phyloP scores from a whole-genome alignment of 306 rosid genomes.

The Inga laurina region DNA sequence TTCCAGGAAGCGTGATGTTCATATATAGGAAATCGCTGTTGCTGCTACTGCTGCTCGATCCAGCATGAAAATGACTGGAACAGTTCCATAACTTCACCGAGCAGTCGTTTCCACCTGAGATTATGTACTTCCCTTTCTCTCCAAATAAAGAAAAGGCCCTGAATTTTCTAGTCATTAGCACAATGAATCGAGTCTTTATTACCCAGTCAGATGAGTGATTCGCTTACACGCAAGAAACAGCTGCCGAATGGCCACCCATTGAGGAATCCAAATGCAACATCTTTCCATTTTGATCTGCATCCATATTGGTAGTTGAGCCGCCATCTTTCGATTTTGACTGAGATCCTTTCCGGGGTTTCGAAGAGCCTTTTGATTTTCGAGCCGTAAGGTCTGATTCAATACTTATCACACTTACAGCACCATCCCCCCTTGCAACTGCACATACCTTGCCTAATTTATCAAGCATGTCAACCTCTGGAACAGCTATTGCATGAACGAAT shows the following conservation, averaged over 20 bases:
- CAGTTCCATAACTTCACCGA: conserved; percentile 88
- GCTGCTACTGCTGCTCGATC: conserved; percentile 27
- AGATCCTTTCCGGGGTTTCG: conserved; percentile 54
- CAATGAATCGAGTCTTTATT: conserved; percentile 10
- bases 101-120: conserved; percentile 90
- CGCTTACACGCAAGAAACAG: conserved; percentile 82
- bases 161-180: conserved; percentile 42
- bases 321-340: conserved; percentile 56
- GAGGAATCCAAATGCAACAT: conserved; percentile 74
- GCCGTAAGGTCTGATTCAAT: conserved; percentile 64
- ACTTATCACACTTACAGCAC: conserved; percentile 64
- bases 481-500: conserved; percentile 77
- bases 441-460: conserved; percentile 70
- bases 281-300: conserved; percentile 47
- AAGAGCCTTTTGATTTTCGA: conserved; percentile 53
- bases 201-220: conserved; percentile 29
- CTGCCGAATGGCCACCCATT: conserved; percentile 81
- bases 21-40: conserved; percentile 33
- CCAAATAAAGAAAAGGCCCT: conserved; percentile 87
- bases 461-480: conserved; percentile 82
- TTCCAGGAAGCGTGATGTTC: conserved; percentile 62
- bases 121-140: conserved; percentile 77
- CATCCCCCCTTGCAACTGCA: conserved; percentile 89
- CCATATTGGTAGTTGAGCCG: conserved; percentile 35
- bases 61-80: conserved; percentile 48